A percentile compares a stretch with the other conserved stretches of the same genome.
phyloP scores from a whole-genome alignment of 2,329 filamentous ascomycete genomes.

The Cladophialophora bantiana region DNA sequence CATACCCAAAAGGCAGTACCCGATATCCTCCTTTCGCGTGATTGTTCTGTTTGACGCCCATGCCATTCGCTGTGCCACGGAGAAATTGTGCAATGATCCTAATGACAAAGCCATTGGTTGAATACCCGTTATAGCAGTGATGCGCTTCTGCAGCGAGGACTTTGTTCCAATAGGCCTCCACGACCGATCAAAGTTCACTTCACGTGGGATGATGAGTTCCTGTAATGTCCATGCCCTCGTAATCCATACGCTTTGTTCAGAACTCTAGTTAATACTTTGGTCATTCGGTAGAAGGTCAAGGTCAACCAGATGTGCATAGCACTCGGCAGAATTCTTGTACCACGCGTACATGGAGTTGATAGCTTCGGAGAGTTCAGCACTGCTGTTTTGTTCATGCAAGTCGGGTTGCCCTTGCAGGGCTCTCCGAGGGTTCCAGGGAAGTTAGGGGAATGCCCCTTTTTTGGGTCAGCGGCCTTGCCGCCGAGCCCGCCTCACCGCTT shows the following conservation, averaged over 20 bases:
- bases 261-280: neutral
- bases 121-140: conserved; percentile 22
- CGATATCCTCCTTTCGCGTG: conserved; percentile 49
- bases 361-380: conserved; percentile 39
- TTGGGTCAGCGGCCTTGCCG: too few relatives aligned
- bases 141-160: neutral
- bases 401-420: too few relatives aligned
- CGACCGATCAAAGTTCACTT: conserved; percentile 11
- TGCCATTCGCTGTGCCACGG: conserved; percentile 49
- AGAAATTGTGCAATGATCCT: too few relatives aligned
- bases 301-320: conserved; percentile 39
- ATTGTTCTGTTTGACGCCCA: conserved; percentile 50
- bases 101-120: conserved; percentile 4
- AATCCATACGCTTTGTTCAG: conserved; percentile 31
- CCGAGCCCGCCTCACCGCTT: too few relatives aligned
- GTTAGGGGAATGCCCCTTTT: too few relatives aligned
- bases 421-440: too few relatives aligned
- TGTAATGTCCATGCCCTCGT: conserved; percentile 16
- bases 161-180: conserved; percentile 20
- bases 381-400: conserved; percentile 41
- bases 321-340: conserved; percentile 37
- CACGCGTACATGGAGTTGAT: conserved; percentile 39
- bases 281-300: neutral
- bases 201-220: conserved; percentile 23
- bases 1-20: conserved; percentile 55